Evolutionary conservation across 2,329 filamentous ascomycete species (phyloP), one percentile per base, ranked within the genome.

Genomic region (Stenocarpella maydis): DNA sequence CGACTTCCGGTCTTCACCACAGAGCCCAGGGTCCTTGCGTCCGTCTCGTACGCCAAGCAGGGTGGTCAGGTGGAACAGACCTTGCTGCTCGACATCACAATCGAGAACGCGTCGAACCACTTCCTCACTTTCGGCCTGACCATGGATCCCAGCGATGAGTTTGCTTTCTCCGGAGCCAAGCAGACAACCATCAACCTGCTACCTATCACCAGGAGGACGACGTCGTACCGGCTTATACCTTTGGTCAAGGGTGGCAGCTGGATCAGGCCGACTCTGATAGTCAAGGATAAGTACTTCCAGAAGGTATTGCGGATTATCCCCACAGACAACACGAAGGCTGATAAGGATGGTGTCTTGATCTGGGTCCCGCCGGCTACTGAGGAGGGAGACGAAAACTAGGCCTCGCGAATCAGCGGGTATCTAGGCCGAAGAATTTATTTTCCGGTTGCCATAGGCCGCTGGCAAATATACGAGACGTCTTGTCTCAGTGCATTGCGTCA

Each of bases 51-150:
- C 73, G 77, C 80, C 24, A 75, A 77, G 9, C 71, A 75, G 2
- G 73, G 74, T 8, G 75, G 76, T 14, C 73, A 75, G 31, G 72
- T 74, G 50, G 69, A 79, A 65, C 68, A 75, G 14, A 75, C 87
- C 10, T 72, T 87, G 53, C 80, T 83, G 68, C 78, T 90, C 17
- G 81, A 85, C 50, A 77, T 88, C 77, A 93, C 90, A 4, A 89
- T 99, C 68, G 96, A 99, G 81, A 99, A 99, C 78, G 92, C 95
- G 0, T 98, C 95, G 0, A 92, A 90, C 78, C 96, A 99, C 79
- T 97, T 97, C 80, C 87, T 99, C 61, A 97, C 95, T 0, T 99
- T 99, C 80, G 94, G 93, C 37, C 80, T 98, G 60, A 90, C 86
- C 31, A 97, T 99, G 94, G 95, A 99, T 74, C 92, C 94, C 3